phyloP scores from a whole-genome alignment of 257 asterid genomes.

The Leonotis leonurus region DNA sequence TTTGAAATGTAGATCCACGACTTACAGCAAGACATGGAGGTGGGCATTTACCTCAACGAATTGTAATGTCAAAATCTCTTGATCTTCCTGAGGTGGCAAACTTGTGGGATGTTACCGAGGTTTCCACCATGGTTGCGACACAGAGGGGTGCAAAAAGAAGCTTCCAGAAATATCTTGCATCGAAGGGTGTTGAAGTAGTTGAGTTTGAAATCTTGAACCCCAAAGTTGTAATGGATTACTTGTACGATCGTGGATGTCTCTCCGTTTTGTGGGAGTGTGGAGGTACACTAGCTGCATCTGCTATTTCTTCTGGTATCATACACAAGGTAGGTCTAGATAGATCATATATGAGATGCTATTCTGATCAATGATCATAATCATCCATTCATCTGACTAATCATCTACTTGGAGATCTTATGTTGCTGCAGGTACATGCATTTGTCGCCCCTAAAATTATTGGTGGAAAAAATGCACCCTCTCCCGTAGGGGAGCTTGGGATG shows the following conservation, averaged over 20 bases:
- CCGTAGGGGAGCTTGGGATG: slow-evolving; percentile 98
- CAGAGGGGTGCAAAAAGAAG: slow-evolving; percentile 92
- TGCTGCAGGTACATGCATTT: slow-evolving; percentile 80
- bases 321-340: slow-evolving; percentile 56
- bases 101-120: slow-evolving; percentile 86
- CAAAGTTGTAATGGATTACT: slow-evolving; percentile 71
- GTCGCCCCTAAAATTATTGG: slow-evolving; percentile 96
- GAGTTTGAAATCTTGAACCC: slow-evolving; percentile 92
- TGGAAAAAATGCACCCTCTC: slow-evolving; percentile 88
- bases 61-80: slow-evolving; percentile 87
- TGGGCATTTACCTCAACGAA: slow-evolving; percentile 84
- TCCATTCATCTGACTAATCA: too few relatives aligned
- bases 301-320: slow-evolving; percentile 77
- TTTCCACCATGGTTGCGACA: slow-evolving; percentile 77
- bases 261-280: slow-evolving; percentile 98
- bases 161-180: slow-evolving; percentile 83
- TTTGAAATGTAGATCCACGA: slow-evolving; percentile 69
- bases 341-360: not conserved
- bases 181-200: slow-evolving; percentile 93
- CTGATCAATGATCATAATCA: not conserved
- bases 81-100: slow-evolving; percentile 87
- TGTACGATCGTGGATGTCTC: slow-evolving; percentile 88
- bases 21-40: slow-evolving; percentile 95
- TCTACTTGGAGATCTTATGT: not conserved
- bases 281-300: slow-evolving; percentile 94